These are phyloP conservation scores for Salix brachista DNA, from an alignment of 345 rosid species.

Conservation along the genomic window DNA sequence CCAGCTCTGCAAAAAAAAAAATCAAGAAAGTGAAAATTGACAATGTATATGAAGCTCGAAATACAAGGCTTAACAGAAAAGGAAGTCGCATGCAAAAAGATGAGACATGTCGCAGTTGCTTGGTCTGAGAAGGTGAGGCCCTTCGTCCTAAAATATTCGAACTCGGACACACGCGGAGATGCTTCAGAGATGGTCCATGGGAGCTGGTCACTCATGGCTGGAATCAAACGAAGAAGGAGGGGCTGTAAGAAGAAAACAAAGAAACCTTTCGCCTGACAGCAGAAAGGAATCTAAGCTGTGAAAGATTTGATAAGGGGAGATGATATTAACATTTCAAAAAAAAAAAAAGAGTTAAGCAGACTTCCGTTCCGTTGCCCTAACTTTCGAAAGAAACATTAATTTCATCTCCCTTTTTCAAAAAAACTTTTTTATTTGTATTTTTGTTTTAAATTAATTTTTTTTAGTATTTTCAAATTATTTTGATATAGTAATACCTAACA, in stretches of 20 bases:
- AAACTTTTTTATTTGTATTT: no score
- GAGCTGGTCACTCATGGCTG: slow-evolving; percentile 7
- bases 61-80: neutral
- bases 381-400: neutral
- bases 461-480: no score
- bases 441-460: no score
- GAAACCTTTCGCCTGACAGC: slow-evolving; percentile 16
- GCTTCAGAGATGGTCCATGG: slow-evolving; percentile 25
- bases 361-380: neutral
- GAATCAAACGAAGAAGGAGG: neutral
- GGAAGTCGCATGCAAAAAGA: slow-evolving; percentile 3
- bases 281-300: slow-evolving; percentile 26
- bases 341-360: no score
- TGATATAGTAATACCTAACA: no score
- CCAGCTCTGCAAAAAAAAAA: neutral
- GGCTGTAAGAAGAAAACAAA: slow-evolving; percentile 25
- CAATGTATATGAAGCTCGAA: neutral
- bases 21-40: neutral
- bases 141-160: slow-evolving; percentile 36
- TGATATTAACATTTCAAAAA: neutral
- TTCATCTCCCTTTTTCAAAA: neutral
- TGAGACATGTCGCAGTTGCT: neutral
- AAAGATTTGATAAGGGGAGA: neutral
- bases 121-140: slow-evolving; percentile 22
- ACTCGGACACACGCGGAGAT: slow-evolving; percentile 13